phyloP scores from a whole-genome alignment of 2,329 filamentous ascomycete species.

The Ophiostoma triangulosporum region DNA sequence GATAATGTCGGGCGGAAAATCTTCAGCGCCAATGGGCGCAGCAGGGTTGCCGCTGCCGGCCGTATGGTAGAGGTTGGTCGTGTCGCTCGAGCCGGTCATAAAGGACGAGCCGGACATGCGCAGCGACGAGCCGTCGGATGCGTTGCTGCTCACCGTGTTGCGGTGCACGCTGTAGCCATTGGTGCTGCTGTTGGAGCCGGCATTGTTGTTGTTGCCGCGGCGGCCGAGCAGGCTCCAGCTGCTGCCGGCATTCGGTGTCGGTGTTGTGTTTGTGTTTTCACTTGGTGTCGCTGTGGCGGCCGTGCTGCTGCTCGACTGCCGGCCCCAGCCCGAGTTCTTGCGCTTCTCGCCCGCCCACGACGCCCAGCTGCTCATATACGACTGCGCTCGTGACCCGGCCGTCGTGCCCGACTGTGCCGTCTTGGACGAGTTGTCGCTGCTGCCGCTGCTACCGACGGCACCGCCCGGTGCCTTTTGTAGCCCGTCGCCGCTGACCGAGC shows the following conservation, averaged over 20 bases:
- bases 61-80: conserved; percentile 3
- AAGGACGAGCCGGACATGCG: conserved; percentile 14
- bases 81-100: conserved; percentile 10
- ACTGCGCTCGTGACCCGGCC: conserved; percentile 42
- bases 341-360: conserved; percentile 64
- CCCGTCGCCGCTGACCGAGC: not conserved
- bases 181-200: not conserved
- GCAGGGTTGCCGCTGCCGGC: not conserved
- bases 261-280: not conserved
- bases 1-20: conserved; percentile 8
- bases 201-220: conserved; percentile 1
- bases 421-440: conserved; percentile 25
- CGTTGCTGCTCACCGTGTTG: conserved; percentile 16
- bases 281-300: not conserved
- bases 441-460: not conserved
- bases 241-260: not conserved
- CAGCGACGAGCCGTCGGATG: conserved; percentile 12
- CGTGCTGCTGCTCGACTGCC: conserved; percentile 12
- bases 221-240: conserved; percentile 9
- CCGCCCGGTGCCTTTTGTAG: not conserved
- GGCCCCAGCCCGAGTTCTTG: conserved; percentile 36
- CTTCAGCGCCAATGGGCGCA: conserved; percentile 1
- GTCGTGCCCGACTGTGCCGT: conserved; percentile 33
- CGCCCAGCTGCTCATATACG: conserved; percentile 57
- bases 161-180: conserved; percentile 8